phyloP scores from a whole-genome alignment of 2,329 filamentous ascomycete genomes.

The Pyrenophora tritici-repentis region DNA sequence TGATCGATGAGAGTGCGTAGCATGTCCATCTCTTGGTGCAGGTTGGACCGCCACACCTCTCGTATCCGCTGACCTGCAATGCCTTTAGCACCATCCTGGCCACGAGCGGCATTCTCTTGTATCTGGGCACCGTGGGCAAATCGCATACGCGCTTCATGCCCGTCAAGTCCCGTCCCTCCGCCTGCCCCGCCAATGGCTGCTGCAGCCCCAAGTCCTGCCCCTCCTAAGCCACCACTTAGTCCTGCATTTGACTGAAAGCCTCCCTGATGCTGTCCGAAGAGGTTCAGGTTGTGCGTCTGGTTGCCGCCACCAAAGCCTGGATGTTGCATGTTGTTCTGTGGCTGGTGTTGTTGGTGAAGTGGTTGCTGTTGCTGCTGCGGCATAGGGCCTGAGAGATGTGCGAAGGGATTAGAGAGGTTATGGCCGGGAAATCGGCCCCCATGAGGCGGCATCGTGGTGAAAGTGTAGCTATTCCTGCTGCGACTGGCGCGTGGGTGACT shows the following conservation, averaged over 20 bases:
- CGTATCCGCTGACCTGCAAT: slow-evolving; percentile 76
- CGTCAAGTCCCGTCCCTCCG: slow-evolving; percentile 72
- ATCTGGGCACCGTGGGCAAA: slow-evolving; percentile 74
- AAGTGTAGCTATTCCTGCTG: slow-evolving; percentile 25
- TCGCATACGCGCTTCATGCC: slow-evolving; percentile 84
- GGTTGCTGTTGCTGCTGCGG: slow-evolving; percentile 33
- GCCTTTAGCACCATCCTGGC: slow-evolving; percentile 61
- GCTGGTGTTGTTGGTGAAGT: slow-evolving; percentile 55
- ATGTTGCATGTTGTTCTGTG: slow-evolving; percentile 65
- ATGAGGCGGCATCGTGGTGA: slow-evolving; percentile 60
- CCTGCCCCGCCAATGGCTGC: slow-evolving; percentile 55
- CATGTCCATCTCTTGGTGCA: slow-evolving; percentile 87
- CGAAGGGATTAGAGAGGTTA: slow-evolving; percentile 64
- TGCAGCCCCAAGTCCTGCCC: slow-evolving; percentile 62
- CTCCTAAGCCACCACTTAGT: slow-evolving; percentile 61
- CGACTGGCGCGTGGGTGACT: slow-evolving; percentile 14
- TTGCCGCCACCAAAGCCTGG: slow-evolving; percentile 64
- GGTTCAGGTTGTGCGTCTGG: slow-evolving; percentile 67
- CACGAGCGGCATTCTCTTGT: slow-evolving; percentile 57
- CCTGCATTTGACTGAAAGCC: slow-evolving; percentile 57
- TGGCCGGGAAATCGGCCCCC: slow-evolving; percentile 63
- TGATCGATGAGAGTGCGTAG: slow-evolving; percentile 83
- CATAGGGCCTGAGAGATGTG: slow-evolving; percentile 56
- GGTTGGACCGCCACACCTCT: slow-evolving; percentile 93
- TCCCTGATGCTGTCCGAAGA: slow-evolving; percentile 50